Percentiles rank a stretch among this genome's conserved stretches.
Conservation (phyloP, 2,329 filamentous ascomycete species). For the Chalaropsis thielavioides region DNA sequence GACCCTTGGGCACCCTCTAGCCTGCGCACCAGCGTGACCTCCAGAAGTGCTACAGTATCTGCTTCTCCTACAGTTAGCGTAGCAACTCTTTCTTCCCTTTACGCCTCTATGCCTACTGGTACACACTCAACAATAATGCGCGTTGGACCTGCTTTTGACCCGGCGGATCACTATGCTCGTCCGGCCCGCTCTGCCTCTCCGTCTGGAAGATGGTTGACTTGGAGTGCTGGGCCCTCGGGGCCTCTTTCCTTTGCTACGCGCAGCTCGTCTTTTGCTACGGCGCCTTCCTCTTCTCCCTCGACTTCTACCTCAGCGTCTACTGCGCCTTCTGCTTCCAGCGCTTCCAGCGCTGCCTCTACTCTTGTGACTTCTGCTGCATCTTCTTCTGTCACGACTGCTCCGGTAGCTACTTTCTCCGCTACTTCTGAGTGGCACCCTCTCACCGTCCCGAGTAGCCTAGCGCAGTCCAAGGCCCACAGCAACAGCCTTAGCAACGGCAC, state of each 20-base stretch:
- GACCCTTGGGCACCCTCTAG: conserved; percentile 9
- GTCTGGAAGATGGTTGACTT: not conserved
- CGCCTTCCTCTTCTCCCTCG: not conserved
- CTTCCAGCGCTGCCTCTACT: not conserved
- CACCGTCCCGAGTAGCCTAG: not conserved
- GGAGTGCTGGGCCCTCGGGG: not conserved
- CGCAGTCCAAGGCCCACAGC: not conserved
- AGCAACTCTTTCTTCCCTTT: not conserved
- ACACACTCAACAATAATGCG: not conserved
- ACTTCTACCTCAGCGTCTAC: not conserved
- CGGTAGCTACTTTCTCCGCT: not conserved
- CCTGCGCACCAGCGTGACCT: conserved; percentile 3
- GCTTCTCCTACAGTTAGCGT: not conserved
- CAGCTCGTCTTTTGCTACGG: not conserved
- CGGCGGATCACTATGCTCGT: not conserved
- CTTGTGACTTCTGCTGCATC: not conserved
- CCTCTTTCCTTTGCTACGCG: not conserved
- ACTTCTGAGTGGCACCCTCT: conserved; percentile 3
- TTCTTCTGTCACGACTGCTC: not conserved
- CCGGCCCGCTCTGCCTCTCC: not conserved
- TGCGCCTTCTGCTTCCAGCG: not conserved
- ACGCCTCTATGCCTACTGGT: not conserved
- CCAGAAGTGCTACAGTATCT: not conserved
- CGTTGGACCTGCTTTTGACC: not conserved
- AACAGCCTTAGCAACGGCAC: not conserved